Conservation (phyloP, 2,329 filamentous ascomycete genomes). For the Alternaria tenuissima region DNA sequence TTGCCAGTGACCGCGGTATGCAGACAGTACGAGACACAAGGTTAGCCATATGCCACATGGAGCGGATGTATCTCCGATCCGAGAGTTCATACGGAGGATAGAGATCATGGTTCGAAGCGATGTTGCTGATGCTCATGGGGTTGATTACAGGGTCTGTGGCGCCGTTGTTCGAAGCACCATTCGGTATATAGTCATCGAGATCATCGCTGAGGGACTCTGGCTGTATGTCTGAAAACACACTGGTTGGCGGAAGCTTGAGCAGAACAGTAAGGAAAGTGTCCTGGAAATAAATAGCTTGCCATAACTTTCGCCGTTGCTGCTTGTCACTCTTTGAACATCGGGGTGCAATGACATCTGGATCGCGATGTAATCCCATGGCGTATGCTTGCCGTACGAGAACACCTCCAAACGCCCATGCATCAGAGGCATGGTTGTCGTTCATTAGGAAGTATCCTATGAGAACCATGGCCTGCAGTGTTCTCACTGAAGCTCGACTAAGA, state of each 20-base stretch:
- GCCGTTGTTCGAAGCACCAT: conserved; percentile 60
- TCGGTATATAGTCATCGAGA: conserved; percentile 68
- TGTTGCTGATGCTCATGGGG: conserved; percentile 61
- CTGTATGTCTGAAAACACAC: conserved; percentile 80
- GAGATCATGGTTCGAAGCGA: conserved; percentile 52
- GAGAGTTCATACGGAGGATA: conserved; percentile 51
- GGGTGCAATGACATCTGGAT: conserved; percentile 76
- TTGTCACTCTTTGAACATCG: conserved; percentile 75
- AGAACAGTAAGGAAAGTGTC: conserved; percentile 84
- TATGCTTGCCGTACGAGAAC: conserved; percentile 80
- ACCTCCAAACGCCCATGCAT: conserved; percentile 83
- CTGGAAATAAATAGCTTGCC: conserved; percentile 82
- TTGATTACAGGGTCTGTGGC: conserved; percentile 55
- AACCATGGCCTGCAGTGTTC: conserved; percentile 81
- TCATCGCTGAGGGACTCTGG: conserved; percentile 78
- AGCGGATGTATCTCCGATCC: conserved; percentile 68
- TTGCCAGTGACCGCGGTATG: conserved; percentile 74
- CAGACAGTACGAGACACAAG: conserved; percentile 80
- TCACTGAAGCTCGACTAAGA: conserved; percentile 75
- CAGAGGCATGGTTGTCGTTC: conserved; percentile 84
- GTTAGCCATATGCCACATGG: conserved; percentile 81
- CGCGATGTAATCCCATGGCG: conserved; percentile 81
- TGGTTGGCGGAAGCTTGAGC: conserved; percentile 77
- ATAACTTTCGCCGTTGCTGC: conserved; percentile 79
- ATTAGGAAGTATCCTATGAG: conserved; percentile 85